Base-by-base conservation (phyloP, 2,329 filamentous ascomycete genomes). In the Phoma sp. region DNA sequence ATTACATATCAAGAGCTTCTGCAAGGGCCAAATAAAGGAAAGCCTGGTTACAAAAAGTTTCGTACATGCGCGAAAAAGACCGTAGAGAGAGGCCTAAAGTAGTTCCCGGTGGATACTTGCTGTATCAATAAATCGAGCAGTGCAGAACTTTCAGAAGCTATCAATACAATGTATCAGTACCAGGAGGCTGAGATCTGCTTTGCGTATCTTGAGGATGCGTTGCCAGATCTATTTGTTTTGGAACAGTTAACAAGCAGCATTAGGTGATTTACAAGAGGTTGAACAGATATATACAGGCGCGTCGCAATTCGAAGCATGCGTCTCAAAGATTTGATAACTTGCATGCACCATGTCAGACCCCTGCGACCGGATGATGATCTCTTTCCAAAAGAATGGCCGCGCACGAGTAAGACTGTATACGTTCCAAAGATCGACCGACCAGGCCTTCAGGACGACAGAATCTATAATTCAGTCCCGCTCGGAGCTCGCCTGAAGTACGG, bases 1-100 rank as follows among this genome's bases (percentile, higher is more conserved):
- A 40, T 58, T n/a, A 47, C 47, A 4, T 57, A 35, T 9, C 4
- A 38, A 23, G 43, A 38, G 10, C 24, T 47, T 22, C n/a, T 37
- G 22, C n/a, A 14, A n/a, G 35, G 35, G 4, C 18, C 35, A 18
- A 8, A n/a, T 18, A 18, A 37, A 18, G n/a, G 5, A 5, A 37
- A 37, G 9, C 7, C 32, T 33, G 32, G 9, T 13, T 33, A 33
- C 32, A n/a, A 33, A 13, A 33, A 33, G 32, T 4, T 33, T n/a
- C 32, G 32, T n/a, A 4, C 32, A 33, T 33, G 32, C 13, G 10
- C 7, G 7, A 7, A 11, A 11, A 7, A 33, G 32, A 9, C 32
- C 13, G 32, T 11, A 4, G 13, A 33, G 32, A 13, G 7, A 11
- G 10, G 10, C 4, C 10, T 9, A 7, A n/a, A n/a, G 5, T 33